phyloP scores from a whole-genome alignment of 345 rosid genomes.

The Balakata baccata region DNA sequence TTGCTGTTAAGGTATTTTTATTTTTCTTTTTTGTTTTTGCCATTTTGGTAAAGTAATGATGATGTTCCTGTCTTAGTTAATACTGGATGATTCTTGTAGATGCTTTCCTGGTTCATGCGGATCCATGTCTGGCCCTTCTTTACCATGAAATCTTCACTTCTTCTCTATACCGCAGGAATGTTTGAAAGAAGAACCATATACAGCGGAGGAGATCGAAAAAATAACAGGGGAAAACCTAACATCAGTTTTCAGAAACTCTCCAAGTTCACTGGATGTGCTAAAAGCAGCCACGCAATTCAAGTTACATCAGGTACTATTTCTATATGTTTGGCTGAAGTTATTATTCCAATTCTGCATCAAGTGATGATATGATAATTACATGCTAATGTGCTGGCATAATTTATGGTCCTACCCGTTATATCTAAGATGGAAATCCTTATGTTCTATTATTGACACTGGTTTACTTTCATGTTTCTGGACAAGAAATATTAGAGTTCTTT shows the following conservation, averaged over 20 bases:
- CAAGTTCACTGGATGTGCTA: conserved; percentile 77
- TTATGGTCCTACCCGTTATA: too few relatives aligned
- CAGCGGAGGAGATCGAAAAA: conserved; percentile 66
- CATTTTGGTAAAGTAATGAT: background rate
- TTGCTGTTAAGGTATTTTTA: conserved; percentile 78
- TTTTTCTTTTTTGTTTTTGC: background rate
- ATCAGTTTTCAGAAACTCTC: conserved; percentile 57
- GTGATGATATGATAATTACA: too few relatives aligned
- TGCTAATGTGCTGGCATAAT: too few relatives aligned
- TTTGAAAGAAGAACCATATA: conserved; percentile 76
- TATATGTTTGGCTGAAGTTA: too few relatives aligned
- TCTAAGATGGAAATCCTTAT: too few relatives aligned
- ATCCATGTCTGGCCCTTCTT: background rate
- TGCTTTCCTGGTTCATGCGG: background rate
- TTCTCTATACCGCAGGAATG: conserved; percentile 39
- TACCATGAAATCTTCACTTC: background rate
- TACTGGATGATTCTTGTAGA: background rate
- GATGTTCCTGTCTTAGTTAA: background rate
- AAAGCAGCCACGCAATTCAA: conserved; percentile 73
- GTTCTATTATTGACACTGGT: too few relatives aligned
- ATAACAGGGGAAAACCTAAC: conserved; percentile 48
- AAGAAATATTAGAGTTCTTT: background rate
- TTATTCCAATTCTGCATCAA: too few relatives aligned
- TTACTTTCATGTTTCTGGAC: too few relatives aligned
- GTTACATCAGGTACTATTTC: conserved; percentile 62